Conservation (phyloP, 148 eudicot species). For the Amaranthus cruentus region DNA sequence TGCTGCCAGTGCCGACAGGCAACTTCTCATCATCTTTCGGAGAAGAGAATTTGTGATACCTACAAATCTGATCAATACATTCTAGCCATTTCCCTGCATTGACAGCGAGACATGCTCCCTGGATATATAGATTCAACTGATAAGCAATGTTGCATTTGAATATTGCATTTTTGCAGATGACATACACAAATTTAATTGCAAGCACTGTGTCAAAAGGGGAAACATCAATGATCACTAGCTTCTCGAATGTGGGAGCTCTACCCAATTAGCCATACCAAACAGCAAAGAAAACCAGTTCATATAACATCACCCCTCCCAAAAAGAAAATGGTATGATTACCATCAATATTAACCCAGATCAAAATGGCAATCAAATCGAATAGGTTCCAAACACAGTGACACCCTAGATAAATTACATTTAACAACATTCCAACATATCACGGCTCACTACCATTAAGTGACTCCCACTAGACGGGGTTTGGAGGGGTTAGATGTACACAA, state of each 20-base stretch:
- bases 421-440: too few relatives aligned
- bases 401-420: too few relatives aligned
- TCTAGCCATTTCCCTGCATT: slow-evolving; percentile 74
- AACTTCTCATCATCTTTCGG: slow-evolving; percentile 76
- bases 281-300: neutral
- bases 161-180: neutral
- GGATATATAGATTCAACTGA: slow-evolving; percentile 12
- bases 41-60: slow-evolving; percentile 51
- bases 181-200: neutral
- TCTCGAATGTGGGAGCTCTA: neutral
- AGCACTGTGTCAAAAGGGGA: neutral
- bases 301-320: neutral
- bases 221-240: neutral
- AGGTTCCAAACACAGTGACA: too few relatives aligned
- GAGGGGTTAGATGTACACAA: too few relatives aligned
- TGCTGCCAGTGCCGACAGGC: slow-evolving; percentile 98
- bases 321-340: too few relatives aligned
- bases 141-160: neutral
- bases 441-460: too few relatives aligned
- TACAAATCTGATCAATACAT: slow-evolving; percentile 55
- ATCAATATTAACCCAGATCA: too few relatives aligned
- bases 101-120: slow-evolving; percentile 90
- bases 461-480: too few relatives aligned
- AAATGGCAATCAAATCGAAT: too few relatives aligned
- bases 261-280: neutral